Percentiles rank a stretch among this genome's conserved stretches.
Conservation (phyloP, 257 asterid species). For the Penstemon eatonii region DNA sequence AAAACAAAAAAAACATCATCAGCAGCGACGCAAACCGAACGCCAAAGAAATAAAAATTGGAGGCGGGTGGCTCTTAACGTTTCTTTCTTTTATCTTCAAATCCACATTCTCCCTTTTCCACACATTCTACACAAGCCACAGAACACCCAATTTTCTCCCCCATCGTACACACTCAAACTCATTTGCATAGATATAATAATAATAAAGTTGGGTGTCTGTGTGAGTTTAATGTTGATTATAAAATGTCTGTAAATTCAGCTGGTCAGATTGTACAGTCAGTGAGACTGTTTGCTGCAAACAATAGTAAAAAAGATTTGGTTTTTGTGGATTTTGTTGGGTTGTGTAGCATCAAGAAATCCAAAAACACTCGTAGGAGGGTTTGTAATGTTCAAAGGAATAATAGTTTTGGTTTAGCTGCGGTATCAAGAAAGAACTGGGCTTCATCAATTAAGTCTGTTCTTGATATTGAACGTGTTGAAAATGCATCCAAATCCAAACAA, state of each 20-base stretch:
- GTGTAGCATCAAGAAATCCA: constrained; percentile 39
- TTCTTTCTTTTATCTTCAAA: constrained; percentile 44
- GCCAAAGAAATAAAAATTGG: constrained; percentile 31
- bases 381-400: constrained; percentile 33
- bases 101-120: constrained; percentile 54
- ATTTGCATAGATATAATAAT: too few species aligned
- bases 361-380: constrained; percentile 39
- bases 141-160: neutral
- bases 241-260: constrained; percentile 54
- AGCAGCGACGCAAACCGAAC: constrained; percentile 31
- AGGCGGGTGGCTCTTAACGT: constrained; percentile 54
- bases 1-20: constrained; percentile 19
- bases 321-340: constrained; percentile 56
- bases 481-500: constrained; percentile 23
- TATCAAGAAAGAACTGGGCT: constrained; percentile 34
- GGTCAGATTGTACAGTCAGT: constrained; percentile 58
- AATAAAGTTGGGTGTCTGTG: neutral
- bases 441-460: constrained; percentile 52
- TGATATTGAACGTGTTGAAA: constrained; percentile 45
- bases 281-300: constrained; percentile 46
- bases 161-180: neutral
- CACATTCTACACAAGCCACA: constrained; percentile 33
- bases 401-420: constrained; percentile 31
- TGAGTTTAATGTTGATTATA: constrained; percentile 29
- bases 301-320: constrained; percentile 36